A percentile compares a stretch with the other conserved stretches of the same genome.
These are phyloP conservation scores for Rhynchospora pubera DNA, from an alignment of 176 grass and related monocot genomes.

Conservation along the genomic window DNA sequence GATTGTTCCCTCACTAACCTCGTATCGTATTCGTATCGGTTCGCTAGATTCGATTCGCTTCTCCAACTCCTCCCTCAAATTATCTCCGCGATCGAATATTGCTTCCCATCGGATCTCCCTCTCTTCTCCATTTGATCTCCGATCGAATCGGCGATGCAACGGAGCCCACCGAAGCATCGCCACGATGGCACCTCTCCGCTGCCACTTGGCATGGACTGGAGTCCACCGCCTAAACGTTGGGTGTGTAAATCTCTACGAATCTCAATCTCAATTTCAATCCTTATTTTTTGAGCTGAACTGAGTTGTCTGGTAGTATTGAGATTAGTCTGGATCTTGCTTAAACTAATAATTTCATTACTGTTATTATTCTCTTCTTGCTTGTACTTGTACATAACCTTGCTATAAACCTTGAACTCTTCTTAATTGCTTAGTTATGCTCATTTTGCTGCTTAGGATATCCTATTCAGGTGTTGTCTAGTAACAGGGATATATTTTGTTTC, in stretches of 20 bases:
- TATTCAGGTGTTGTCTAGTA: no score
- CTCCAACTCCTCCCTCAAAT: not conserved
- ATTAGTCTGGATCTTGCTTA: not conserved
- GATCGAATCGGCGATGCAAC: slow-evolving; percentile 35
- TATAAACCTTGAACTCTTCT: not conserved
- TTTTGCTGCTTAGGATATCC: no score
- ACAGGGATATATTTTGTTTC: no score
- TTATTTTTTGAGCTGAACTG: not conserved
- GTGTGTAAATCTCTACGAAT: slow-evolving; percentile 22
- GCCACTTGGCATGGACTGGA: slow-evolving; percentile 99
- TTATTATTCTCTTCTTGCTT: not conserved
- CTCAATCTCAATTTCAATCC: not conserved
- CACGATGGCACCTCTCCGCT: slow-evolving; percentile 95
- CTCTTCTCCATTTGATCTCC: not conserved
- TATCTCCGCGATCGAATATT: not conserved
- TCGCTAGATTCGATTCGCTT: not conserved
- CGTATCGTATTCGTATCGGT: not conserved
- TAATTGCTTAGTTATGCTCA: not conserved
- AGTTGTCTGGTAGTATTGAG: no score
- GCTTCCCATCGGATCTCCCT: not conserved
- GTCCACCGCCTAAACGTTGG: slow-evolving; percentile 83
- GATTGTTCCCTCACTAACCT: not conserved
- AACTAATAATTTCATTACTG: not conserved
- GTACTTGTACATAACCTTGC: not conserved
- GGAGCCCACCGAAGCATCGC: slow-evolving; percentile 90